Evolutionary conservation across 139 green algal species (phyloP).

Genomic region (Dunaliella sp.): DNA sequence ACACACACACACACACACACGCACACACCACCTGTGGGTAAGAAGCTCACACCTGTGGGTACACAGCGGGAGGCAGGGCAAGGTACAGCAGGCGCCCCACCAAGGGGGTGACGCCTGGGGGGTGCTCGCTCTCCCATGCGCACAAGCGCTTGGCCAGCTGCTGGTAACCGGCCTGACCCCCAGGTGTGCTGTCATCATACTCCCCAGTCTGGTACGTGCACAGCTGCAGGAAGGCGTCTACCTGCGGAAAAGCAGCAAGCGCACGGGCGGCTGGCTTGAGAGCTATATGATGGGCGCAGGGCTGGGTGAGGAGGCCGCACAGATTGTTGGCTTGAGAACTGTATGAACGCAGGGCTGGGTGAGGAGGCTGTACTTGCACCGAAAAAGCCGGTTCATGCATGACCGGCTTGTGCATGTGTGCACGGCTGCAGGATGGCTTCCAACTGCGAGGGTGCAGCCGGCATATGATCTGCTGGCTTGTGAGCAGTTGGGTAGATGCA

Average conservation of each 20-base stretch:
- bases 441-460: no score
- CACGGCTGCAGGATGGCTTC: no score
- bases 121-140: conserved; percentile 39
- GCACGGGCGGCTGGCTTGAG: conserved; percentile 65
- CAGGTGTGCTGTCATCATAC: conserved; percentile 3
- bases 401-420: no score
- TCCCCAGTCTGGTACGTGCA: conserved; percentile 66
- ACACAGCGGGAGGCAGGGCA: conserved; percentile 92
- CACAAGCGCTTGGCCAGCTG: conserved; percentile 41
- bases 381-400: no score
- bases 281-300: no score
- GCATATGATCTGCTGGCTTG: no score
- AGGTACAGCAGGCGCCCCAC: conserved; percentile 91
- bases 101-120: conserved; percentile 9
- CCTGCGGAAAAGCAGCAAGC: conserved; percentile 52
- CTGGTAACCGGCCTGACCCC: conserved; percentile 56
- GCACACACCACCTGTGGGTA: neutral
- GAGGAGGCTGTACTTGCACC: no score
- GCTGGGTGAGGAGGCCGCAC: no score
- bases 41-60: conserved; percentile 69
- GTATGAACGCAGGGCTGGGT: no score
- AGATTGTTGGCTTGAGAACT: no score
- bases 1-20: neutral
- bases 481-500: no score
- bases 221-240: conserved; percentile 66